Evolutionary conservation across 352 stramenopile species (phyloP).

Genomic region (Phytophthora macrochlamydospora): DNA sequence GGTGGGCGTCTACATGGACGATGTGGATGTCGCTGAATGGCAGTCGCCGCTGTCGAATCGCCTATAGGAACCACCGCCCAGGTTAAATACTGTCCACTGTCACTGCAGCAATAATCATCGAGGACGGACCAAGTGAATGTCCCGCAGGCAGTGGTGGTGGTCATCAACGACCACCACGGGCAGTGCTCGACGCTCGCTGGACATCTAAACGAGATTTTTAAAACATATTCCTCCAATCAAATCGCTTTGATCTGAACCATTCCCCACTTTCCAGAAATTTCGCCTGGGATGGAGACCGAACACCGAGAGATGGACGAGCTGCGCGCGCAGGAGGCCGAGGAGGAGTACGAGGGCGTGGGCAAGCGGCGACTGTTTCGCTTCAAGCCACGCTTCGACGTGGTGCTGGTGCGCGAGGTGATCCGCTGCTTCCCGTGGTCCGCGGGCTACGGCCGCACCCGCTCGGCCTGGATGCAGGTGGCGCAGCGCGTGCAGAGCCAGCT

Average conservation of each 20-base stretch:
- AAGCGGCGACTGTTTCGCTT: slow-evolving; percentile 49
- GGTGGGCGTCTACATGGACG: slow-evolving; percentile 87
- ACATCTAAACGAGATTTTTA: too few relatives aligned
- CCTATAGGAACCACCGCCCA: slow-evolving; percentile 31
- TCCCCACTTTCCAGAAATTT: slow-evolving; percentile 13
- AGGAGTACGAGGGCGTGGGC: slow-evolving; percentile 22
- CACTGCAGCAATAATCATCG: too few relatives aligned
- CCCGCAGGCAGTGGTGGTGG: slow-evolving; percentile 78
- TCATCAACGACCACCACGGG: slow-evolving; percentile 74
- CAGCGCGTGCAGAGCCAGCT: slow-evolving; percentile 32
- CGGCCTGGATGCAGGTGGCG: slow-evolving; percentile 43
- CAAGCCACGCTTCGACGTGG: slow-evolving; percentile 42
- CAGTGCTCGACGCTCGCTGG: slow-evolving; percentile 9
- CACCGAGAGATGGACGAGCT: slow-evolving; percentile 39
- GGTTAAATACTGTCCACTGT: not conserved
- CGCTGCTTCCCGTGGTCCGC: slow-evolving; percentile 44
- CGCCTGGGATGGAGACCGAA: slow-evolving; percentile 23
- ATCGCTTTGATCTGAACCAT: slow-evolving; percentile 3
- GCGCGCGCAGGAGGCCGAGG: slow-evolving; percentile 21
- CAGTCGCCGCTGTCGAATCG: slow-evolving; percentile 71
- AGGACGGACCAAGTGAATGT: slow-evolving; percentile 60
- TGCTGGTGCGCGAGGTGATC: slow-evolving; percentile 47
- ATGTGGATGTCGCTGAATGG: slow-evolving; percentile 72
- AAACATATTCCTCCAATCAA: not conserved
- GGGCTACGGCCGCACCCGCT: slow-evolving; percentile 47